These are phyloP conservation scores for Cladosporium austrohemisphaericum DNA, from an alignment of 2,329 filamentous ascomycete genomes.

Conservation along the genomic window DNA sequence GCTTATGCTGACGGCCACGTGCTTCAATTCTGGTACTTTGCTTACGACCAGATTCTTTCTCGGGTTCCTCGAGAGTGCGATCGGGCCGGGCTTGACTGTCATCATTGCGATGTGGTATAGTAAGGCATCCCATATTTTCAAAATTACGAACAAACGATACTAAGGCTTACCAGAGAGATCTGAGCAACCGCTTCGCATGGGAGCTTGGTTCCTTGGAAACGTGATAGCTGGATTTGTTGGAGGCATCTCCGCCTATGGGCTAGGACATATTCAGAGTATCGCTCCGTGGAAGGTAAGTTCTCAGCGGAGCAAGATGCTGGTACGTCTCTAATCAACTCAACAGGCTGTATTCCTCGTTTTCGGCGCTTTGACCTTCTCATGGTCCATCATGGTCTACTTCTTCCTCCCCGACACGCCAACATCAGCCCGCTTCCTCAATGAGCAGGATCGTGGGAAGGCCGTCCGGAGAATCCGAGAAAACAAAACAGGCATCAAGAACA, in stretches of 20 bases:
- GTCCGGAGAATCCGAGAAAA: neutral
- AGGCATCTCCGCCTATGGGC: slow-evolving; percentile 60
- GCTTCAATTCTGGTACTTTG: neutral
- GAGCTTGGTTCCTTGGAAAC: slow-evolving; percentile 67
- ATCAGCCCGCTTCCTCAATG: slow-evolving; percentile 50
- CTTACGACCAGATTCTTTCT: slow-evolving; percentile 64
- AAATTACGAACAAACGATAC: too few relatives aligned
- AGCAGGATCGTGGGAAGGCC: slow-evolving; percentile 43
- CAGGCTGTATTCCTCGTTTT: slow-evolving; percentile 40
- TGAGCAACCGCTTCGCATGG: slow-evolving; percentile 61
- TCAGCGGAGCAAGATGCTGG: neutral
- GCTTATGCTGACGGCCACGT: slow-evolving; percentile 1
- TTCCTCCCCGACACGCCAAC: slow-evolving; percentile 50
- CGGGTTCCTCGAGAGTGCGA: slow-evolving; percentile 64
- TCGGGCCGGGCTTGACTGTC: slow-evolving; percentile 65
- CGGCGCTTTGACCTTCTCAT: slow-evolving; percentile 42
- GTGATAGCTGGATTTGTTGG: slow-evolving; percentile 62
- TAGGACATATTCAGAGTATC: slow-evolving; percentile 34
- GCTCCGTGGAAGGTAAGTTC: neutral
- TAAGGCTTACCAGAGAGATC: slow-evolving; percentile 26
- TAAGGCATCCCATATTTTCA: too few relatives aligned
- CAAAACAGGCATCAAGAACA: slow-evolving; percentile 1
- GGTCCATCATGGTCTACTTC: slow-evolving; percentile 53
- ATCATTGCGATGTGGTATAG: slow-evolving; percentile 71
- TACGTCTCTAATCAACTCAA: neutral